Percentiles rank a stretch among this genome's conserved stretches.
These are phyloP conservation scores for Sarocladium brachiariae DNA, from an alignment of 2,329 filamentous ascomycete species.

Conservation along the genomic window DNA sequence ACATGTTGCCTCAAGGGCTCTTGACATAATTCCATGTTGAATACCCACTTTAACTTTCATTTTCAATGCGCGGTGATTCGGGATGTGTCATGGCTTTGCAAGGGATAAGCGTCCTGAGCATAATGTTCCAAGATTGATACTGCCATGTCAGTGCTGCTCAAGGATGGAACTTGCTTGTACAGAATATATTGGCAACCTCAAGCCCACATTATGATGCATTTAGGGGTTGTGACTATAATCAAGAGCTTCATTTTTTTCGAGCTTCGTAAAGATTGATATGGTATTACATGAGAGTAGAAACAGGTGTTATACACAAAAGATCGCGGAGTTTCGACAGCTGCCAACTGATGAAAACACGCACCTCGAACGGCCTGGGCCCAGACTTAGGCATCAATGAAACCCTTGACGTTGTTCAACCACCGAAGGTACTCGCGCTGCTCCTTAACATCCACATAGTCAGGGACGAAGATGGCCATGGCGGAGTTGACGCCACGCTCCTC, in stretches of 20 bases:
- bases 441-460: constrained; percentile 96
- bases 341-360: background rate
- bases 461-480: constrained; percentile 80
- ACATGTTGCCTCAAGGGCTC: background rate
- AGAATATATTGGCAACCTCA: no score
- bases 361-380: background rate
- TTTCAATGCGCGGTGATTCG: no score
- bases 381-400: constrained; percentile 66
- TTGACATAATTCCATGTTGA: no score
- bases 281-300: constrained; percentile 9
- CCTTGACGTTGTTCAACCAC: constrained; percentile 85
- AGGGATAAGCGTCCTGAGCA: no score
- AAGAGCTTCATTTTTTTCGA: background rate
- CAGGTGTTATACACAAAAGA: constrained; percentile 7
- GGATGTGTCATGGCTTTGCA: no score
- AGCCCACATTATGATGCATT: no score
- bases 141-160: no score
- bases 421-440: constrained; percentile 94
- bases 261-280: background rate
- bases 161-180: no score
- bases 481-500: constrained; percentile 90
- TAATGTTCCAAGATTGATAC: no score
- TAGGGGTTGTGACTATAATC: background rate
- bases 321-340: background rate
- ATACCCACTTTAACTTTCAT: no score